Percentiles rank a stretch among this genome's conserved stretches.
Conservation (phyloP, 805 yeast species). For the Torulaspora microellipsoides region DNA sequence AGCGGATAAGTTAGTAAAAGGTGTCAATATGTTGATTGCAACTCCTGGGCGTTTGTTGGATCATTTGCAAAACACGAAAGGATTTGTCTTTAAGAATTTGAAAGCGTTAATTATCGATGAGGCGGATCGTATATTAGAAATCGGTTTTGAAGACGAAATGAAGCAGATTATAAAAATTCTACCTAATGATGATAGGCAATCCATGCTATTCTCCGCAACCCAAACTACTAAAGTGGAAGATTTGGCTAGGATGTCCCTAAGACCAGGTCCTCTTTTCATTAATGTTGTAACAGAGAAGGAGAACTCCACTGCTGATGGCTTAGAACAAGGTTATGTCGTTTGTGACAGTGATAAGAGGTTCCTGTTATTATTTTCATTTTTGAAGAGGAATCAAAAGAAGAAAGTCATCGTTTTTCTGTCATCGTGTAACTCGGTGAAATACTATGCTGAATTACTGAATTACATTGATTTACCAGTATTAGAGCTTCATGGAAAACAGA, state of each 20-base stretch:
- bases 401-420: constrained; percentile 91
- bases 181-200: constrained; percentile 89
- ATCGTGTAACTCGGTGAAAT: constrained; percentile 95
- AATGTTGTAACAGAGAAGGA: constrained; percentile 84
- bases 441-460: constrained; percentile 89
- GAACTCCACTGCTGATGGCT: constrained; percentile 89
- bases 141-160: constrained; percentile 99
- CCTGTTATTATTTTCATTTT: constrained; percentile 81
- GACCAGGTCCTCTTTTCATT: constrained; percentile 89
- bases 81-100: constrained; percentile 89
- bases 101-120: constrained; percentile 94
- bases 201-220: constrained; percentile 98
- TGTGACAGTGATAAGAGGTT: constrained; percentile 96
- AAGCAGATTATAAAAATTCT: constrained; percentile 89
- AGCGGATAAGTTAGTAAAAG: constrained; percentile 89
- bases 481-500: constrained; percentile 96
- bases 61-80: constrained; percentile 92
- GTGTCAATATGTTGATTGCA: constrained; percentile 90
- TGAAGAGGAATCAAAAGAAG: constrained; percentile 88
- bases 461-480: constrained; percentile 96
- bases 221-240: constrained; percentile 99
- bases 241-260: constrained; percentile 90
- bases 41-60: constrained; percentile 97
- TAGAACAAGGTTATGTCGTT: constrained; percentile 97
- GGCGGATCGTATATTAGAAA: constrained; percentile 96